Evolutionary conservation across 2,329 filamentous ascomycete species (phyloP).

Genomic region (Rhytidhysteron rufulum): DNA sequence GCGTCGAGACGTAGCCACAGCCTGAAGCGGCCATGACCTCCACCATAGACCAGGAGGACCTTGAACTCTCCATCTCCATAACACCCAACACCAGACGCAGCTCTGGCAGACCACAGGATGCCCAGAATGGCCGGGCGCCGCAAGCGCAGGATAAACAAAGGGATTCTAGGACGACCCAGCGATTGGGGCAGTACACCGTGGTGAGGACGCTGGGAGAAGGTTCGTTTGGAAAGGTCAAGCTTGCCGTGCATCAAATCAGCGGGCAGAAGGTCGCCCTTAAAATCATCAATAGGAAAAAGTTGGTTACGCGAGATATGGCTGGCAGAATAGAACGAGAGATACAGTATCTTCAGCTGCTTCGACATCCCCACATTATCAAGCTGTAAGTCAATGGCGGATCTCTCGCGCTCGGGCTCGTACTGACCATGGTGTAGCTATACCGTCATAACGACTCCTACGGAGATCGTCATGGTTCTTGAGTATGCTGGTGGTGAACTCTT

Average conservation of each 20-base stretch:
- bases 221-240: constrained; percentile 97
- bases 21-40: constrained; percentile 28
- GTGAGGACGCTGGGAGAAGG: constrained; percentile 90
- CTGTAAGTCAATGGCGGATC: constrained; percentile 72
- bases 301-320: constrained; percentile 96
- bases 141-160: constrained; percentile 33
- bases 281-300: constrained; percentile 93
- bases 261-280: constrained; percentile 96
- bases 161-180: constrained; percentile 66
- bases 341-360: constrained; percentile 90
- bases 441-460: constrained; percentile 87
- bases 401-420: too few relatives aligned
- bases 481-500: constrained; percentile 96
- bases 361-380: constrained; percentile 99
- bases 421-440: constrained; percentile 82
- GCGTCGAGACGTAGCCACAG: not conserved
- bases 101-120: constrained; percentile 33
- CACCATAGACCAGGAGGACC: constrained; percentile 71
- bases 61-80: constrained; percentile 67
- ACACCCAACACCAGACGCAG: constrained; percentile 60
- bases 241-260: constrained; percentile 87
- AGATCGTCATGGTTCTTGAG: constrained; percentile 99
- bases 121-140: constrained; percentile 14
- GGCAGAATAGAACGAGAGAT: constrained; percentile 97
- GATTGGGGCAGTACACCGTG: constrained; percentile 88